Evolutionary conservation across 2,329 filamentous ascomycete genomes (phyloP), one percentile per base, ranked within the genome.

Genomic region (Claviceps africana): DNA sequence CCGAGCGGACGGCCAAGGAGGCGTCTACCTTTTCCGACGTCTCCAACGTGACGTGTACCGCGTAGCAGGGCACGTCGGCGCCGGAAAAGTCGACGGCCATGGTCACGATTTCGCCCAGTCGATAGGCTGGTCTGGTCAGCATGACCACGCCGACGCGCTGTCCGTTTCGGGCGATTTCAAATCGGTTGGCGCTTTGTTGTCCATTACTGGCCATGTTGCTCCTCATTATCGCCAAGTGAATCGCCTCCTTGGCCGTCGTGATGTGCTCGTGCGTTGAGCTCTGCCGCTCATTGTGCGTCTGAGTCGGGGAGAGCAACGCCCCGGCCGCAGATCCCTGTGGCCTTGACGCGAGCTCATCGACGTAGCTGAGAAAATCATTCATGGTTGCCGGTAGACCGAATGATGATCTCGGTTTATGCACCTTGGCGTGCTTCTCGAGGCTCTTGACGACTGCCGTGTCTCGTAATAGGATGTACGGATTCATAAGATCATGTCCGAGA

Each of bases 101-200:
- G 13, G 82, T 87, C 45, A 97, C 81, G 0, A 85, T 83, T 67
- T 98, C 93, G 54, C 93, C 93, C 1, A 98, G 74, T 45, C 90
- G 79, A 70, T 94, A 96, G 0, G 90, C 83, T 0, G 93, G 88
- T 10, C 93, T 82, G 5, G 90, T 86, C 33, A 98, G 77, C 69
- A 90, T 89, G 52, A 98, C 81, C 6, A 94, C 88, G 2, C 87
- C 91, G 13, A 98, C 90, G n/a, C 83, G 83, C 52, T 83, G 83
- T n/a, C 90, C 90, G 61, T 89, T 90, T 15, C 91, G 85, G 13
- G 91, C 85, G 64, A 98, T 97, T 64, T 95, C 90, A 65, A 97
- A 98, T 40, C 89, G 83, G 61, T 95, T 96, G n/a, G 85, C 80
- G 62, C 86, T 90, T 60, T 88, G 84, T 37, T 83, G 82, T n/a